Evolutionary conservation across 2,329 filamentous ascomycete genomes (phyloP), one percentile per base, ranked within the genome.

Genomic region (Aspergillus alliaceus): DNA sequence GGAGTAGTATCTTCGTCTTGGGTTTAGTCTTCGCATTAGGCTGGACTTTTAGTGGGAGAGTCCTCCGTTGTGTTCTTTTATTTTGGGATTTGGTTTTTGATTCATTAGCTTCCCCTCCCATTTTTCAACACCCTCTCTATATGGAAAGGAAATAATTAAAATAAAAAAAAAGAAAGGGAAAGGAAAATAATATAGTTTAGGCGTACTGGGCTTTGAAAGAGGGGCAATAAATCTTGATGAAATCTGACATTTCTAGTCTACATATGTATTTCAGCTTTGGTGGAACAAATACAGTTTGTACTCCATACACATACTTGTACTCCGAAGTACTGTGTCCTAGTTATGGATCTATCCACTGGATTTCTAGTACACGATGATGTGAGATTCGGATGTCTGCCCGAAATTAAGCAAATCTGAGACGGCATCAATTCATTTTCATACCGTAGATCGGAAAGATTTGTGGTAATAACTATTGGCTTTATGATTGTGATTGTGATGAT

Each of bases 21-120:
- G 39, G n/a, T 42, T 39, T 42, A 42, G 39, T 42, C 39, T 53
- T 25, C 32, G 50, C n/a, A n/a, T 42, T 54, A 34, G 42, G n/a
- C n/a, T n/a, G n/a, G n/a, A n/a, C n/a, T n/a, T n/a, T n/a, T n/a
- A n/a, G n/a, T n/a, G n/a, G n/a, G n/a, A n/a, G n/a, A n/a, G n/a
- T n/a, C n/a, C n/a, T n/a, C 31, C 7, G n/a, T 25, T 29, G n/a
- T 22, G 44, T 42, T 50, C 18, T 31, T 20, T 51, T 29, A 37
- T 27, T 35, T 18, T n/a, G 39, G 32, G 32, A 27, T 18, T 24
- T 18, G 35, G 15, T 37, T 35, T 35, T 39, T 25, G 4, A 9
- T 12, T 20, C n/a, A n/a, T n/a, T n/a, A n/a, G n/a, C n/a, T n/a
- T n/a, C n/a, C n/a, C n/a, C n/a, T n/a, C n/a, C n/a, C n/a, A n/a